A percentile compares a stretch with the other conserved stretches of the same genome.
These are phyloP conservation scores for Samsoniella hepiali DNA, from an alignment of 2,329 filamentous ascomycete species.

Conservation along the genomic window DNA sequence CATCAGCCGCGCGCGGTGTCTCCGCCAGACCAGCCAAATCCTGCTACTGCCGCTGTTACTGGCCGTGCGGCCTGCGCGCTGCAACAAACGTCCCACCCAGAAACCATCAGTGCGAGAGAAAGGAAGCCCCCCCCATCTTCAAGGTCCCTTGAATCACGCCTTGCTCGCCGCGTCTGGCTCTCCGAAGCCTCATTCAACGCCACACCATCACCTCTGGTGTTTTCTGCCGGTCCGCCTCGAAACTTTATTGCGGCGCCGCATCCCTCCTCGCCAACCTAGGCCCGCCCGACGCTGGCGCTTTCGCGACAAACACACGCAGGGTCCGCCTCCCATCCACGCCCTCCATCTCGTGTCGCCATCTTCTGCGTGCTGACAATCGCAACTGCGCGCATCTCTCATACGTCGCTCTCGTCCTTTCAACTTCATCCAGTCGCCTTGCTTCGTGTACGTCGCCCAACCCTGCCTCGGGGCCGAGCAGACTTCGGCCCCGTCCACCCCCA, in stretches of 20 bases:
- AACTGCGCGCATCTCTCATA: background rate
- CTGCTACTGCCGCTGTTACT: background rate
- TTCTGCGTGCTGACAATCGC: background rate
- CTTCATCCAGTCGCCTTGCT: background rate
- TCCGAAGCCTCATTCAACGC: background rate
- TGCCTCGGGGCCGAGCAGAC: conserved; percentile 14
- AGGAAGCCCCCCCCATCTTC: conserved; percentile 1
- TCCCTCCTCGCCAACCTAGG: background rate
- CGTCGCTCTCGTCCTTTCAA: background rate
- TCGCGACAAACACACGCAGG: conserved; percentile 15
- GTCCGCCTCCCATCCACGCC: background rate
- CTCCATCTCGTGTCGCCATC: background rate
- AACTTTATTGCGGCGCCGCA: background rate
- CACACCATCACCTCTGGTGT: background rate
- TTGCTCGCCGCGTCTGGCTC: background rate
- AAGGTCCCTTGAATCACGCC: background rate
- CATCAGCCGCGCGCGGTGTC: conserved; percentile 16
- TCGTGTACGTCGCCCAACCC: background rate
- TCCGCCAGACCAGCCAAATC: conserved; percentile 11
- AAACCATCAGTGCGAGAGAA: background rate
- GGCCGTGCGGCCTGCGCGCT: conserved; percentile 4
- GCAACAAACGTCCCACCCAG: conserved; percentile 13
- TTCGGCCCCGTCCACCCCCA: conserved; percentile 21
- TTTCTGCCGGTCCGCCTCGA: no score
- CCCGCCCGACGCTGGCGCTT: background rate